Conservation (phyloP, 306 rosid genomes). For the Hippophae tibetana region DNA sequence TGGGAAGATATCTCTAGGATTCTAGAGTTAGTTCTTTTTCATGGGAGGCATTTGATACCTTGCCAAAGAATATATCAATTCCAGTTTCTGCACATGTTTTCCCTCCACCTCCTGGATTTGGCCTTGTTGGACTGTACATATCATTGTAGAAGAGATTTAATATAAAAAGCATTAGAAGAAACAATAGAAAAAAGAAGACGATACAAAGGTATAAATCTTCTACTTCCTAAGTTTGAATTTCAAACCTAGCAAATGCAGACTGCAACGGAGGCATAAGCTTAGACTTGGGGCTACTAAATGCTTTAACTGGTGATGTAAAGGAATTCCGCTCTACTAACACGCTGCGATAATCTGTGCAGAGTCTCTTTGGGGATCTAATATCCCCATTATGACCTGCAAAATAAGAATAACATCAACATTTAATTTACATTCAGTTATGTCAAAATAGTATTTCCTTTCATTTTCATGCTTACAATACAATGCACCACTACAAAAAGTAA, state of each 20-base stretch:
- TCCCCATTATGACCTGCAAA: constrained; percentile 85
- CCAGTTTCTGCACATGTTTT: constrained; percentile 99
- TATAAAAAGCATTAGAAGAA: constrained; percentile 6
- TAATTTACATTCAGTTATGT: constrained; percentile 7
- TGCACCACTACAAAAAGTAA: neutral
- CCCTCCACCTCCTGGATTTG: constrained; percentile 98
- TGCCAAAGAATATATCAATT: constrained; percentile 76
- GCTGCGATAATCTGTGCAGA: constrained; percentile 55
- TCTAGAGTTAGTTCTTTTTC: constrained; percentile 1
- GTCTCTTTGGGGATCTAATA: constrained; percentile 74
- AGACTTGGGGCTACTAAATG: constrained; percentile 58
- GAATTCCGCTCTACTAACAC: constrained; percentile 65
- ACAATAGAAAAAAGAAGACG: constrained; percentile 6
- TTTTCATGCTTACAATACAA: neutral
- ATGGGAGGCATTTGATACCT: constrained; percentile 38
- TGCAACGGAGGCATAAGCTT: constrained; percentile 81
- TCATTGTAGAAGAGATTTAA: constrained; percentile 10
- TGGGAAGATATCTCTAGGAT: constrained; percentile 5
- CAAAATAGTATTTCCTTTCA: neutral
- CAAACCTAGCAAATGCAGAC: constrained; percentile 94
- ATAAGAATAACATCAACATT: constrained; percentile 2
- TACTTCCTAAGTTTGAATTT: constrained; percentile 8
- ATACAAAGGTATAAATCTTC: constrained; percentile 12
- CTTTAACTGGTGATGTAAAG: constrained; percentile 86
- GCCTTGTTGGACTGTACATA: constrained; percentile 82